Evolutionary conservation across 106 monocot species (phyloP), one percentile per base, ranked within the genome.

Genomic region (Allium fistulosum): DNA sequence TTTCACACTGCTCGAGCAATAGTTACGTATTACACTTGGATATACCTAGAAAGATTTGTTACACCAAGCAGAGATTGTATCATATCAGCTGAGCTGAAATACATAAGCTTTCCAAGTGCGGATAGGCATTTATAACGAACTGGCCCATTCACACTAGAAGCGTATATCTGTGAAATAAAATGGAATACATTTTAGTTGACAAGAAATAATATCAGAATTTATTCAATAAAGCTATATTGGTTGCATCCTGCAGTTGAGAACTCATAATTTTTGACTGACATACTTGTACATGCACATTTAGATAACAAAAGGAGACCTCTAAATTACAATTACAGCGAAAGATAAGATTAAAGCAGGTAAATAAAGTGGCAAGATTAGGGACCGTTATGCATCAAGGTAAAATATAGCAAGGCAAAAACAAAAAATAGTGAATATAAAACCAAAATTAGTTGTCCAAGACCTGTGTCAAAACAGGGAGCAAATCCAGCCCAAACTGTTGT

Each of bases 1-100:
- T 62, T 47, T 37, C 8, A 49, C 4, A 16, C 61, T 65, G 7
- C 65, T 48, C 37, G 37, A 37, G 1, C 37, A 37, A 37, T 5
- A 37, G 37, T 4, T 37, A 37, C 5, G 0, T 37, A 37, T 37
- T 37, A 5, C 37, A 37, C 37, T 37, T 37, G 56, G 1, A 9
- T 27, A 49, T 69, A 99, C 99, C 99, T 99, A 62, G 99, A 90
- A 66, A 99, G 79, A 61, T 99, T 99, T 72, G 97, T 90, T 47
- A 71, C 65, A 74, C 71, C 57, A 66, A 90, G 80, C 48, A 92
- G 73, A 63, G 83, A 82, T 64, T 81, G 89, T 58, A 99, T 99
- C 89, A 92, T 92, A 51, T 92, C 89, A 49, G 89, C 86, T 47
- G 82, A 83, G 72, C 97, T 99, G 69, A 88, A 99, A 62, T 89